phyloP scores from a whole-genome alignment of 805 yeast genomes.

The Torulaspora franciscae region DNA sequence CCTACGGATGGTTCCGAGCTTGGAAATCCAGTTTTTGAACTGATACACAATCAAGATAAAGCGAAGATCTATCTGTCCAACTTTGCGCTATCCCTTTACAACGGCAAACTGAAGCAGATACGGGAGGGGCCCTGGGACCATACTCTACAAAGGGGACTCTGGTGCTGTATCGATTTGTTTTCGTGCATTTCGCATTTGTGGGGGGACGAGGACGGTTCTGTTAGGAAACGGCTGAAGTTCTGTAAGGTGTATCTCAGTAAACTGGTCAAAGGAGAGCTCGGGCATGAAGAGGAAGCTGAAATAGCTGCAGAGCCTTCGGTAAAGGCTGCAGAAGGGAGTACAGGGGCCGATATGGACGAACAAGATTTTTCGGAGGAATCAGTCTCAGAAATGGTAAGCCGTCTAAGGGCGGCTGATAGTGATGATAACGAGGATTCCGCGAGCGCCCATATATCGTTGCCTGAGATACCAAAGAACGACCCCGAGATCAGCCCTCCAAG shows the following conservation, averaged over 20 bases:
- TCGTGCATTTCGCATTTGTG: conserved; percentile 23
- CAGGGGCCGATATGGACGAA: conserved; percentile 5
- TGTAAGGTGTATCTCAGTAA: conserved; percentile 30
- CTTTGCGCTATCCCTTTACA: conserved; percentile 57
- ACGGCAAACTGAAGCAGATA: conserved; percentile 40
- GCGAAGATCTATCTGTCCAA: conserved; percentile 50
- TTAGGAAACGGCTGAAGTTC: conserved; percentile 26
- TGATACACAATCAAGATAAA: conserved; percentile 57
- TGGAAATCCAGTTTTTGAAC: conserved; percentile 36
- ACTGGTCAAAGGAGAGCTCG: conserved; percentile 27
- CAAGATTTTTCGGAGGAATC: conserved; percentile 7
- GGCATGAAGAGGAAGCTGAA: background rate
- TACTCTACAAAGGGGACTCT: conserved; percentile 26
- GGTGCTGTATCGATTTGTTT: conserved; percentile 34
- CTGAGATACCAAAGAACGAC: background rate
- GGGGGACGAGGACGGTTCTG: conserved; percentile 16
- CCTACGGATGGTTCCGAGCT: conserved; percentile 16
- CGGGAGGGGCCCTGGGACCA: conserved; percentile 46
- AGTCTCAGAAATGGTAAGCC: conserved; percentile 9
- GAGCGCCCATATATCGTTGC: conserved; percentile 1
- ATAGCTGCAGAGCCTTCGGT: background rate
- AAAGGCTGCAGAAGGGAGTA: background rate
- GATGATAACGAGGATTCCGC: conserved; percentile 5
- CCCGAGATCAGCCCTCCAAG: background rate
- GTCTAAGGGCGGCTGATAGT: conserved; percentile 6